Evolutionary conservation across 306 rosid species (phyloP).

Genomic region (Alnus glutinosa): DNA sequence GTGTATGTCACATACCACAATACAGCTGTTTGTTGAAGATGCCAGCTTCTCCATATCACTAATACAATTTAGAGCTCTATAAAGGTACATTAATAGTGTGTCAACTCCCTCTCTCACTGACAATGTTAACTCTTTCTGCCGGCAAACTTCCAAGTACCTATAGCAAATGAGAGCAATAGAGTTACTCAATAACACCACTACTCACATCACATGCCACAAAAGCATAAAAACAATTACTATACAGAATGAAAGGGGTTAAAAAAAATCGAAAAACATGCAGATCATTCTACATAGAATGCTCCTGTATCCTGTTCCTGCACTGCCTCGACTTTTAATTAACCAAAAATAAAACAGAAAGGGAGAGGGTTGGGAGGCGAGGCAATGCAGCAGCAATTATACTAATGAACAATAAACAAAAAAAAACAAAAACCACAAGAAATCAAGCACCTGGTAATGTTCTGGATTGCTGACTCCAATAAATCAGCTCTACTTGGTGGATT

Average conservation of each 20-base stretch:
- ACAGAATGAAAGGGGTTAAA: neutral
- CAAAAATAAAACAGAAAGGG: neutral
- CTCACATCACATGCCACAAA: neutral
- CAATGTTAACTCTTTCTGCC: slow-evolving; percentile 51
- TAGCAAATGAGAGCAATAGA: slow-evolving; percentile 25
- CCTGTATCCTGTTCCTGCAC: neutral
- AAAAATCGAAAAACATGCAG: neutral
- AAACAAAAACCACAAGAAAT: slow-evolving; percentile 19
- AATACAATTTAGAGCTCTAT: slow-evolving; percentile 77
- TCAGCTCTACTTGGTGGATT: slow-evolving; percentile 84
- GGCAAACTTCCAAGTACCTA: slow-evolving; percentile 89
- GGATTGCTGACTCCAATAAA: slow-evolving; percentile 87
- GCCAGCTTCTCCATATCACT: slow-evolving; percentile 90
- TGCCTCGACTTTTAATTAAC: neutral
- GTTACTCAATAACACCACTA: slow-evolving; percentile 7
- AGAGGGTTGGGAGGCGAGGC: neutral
- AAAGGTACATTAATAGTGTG: slow-evolving; percentile 85
- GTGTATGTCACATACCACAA: slow-evolving; percentile 67
- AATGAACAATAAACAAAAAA: neutral
- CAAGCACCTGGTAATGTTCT: slow-evolving; percentile 74
- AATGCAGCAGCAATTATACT: neutral
- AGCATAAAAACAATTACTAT: neutral
- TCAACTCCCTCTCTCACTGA: slow-evolving; percentile 90
- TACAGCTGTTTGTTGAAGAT: slow-evolving; percentile 80
- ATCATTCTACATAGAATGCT: neutral